A percentile compares a stretch with the other conserved stretches of the same genome.
Conservation (phyloP, 169 alveolate species). For the Plasmodium coatneyi region DNA sequence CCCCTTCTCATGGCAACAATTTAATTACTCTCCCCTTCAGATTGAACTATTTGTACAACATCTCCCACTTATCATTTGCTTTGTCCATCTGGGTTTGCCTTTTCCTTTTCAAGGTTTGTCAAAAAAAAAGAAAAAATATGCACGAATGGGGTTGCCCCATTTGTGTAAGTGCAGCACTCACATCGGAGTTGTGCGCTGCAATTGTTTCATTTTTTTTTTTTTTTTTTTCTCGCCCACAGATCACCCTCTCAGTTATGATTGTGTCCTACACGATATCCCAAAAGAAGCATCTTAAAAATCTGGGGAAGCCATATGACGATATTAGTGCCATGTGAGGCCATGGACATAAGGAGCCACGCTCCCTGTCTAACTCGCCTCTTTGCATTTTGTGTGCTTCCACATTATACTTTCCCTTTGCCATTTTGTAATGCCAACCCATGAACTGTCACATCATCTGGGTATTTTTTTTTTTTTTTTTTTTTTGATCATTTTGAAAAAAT, state of each 20-base stretch:
- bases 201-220: conserved; percentile 3
- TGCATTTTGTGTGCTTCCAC: neutral
- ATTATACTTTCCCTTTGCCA: neutral
- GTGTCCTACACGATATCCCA: conserved; percentile 71
- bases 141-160: neutral
- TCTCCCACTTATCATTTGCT: conserved; percentile 64
- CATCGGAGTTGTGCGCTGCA: neutral
- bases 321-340: conserved; percentile 54
- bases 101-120: conserved; percentile 68
- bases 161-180: neutral
- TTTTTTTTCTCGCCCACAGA: conserved; percentile 3
- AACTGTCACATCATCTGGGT: neutral
- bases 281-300: conserved; percentile 45
- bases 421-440: neutral
- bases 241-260: conserved; percentile 59
- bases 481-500: neutral
- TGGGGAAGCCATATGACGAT: conserved; percentile 71
- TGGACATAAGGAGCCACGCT: neutral
- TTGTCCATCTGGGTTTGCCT: conserved; percentile 68
- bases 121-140: neutral
- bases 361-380: neutral
- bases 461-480: neutral
- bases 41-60: conserved; percentile 62
- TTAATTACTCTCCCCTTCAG: conserved; percentile 17
- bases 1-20: neutral